A percentile compares a stretch with the other conserved stretches of the same genome.
phyloP scores from a whole-genome alignment of 2,329 filamentous ascomycete genomes.

The Sporothrix sp. region DNA sequence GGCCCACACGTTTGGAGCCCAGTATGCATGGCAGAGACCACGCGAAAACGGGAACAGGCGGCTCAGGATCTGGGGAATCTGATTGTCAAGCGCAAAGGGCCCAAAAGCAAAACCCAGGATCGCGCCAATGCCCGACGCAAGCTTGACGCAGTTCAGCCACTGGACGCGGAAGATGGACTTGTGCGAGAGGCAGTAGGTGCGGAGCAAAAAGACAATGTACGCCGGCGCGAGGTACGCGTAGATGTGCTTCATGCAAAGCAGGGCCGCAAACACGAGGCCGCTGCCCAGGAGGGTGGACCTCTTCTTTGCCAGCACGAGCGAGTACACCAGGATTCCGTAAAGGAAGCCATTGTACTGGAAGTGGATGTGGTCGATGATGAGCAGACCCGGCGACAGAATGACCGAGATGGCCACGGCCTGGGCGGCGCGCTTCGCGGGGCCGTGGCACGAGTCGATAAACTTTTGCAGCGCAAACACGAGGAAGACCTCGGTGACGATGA shows the following conservation, averaged over 20 bases:
- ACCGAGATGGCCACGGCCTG: slow-evolving; percentile 85
- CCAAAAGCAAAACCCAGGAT: slow-evolving; percentile 79
- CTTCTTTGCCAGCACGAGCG: slow-evolving; percentile 70
- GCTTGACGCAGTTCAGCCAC: slow-evolving; percentile 71
- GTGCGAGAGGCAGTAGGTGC: slow-evolving; percentile 75
- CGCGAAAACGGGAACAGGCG: slow-evolving; percentile 89
- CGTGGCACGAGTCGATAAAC: slow-evolving; percentile 63
- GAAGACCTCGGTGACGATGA: slow-evolving; percentile 75
- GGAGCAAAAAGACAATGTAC: slow-evolving; percentile 89
- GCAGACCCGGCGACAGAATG: slow-evolving; percentile 78
- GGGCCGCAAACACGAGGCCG: slow-evolving; percentile 70
- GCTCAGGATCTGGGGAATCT: slow-evolving; percentile 73
- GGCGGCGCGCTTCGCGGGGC: slow-evolving; percentile 57
- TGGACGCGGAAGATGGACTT: slow-evolving; percentile 66
- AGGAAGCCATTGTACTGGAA: slow-evolving; percentile 99
- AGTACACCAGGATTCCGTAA: slow-evolving; percentile 82
- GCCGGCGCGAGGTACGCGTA: slow-evolving; percentile 93
- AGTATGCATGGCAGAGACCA: slow-evolving; percentile 93
- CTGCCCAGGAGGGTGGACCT: slow-evolving; percentile 66
- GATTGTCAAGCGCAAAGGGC: slow-evolving; percentile 72
- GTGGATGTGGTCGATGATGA: slow-evolving; percentile 97
- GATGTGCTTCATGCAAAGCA: slow-evolving; percentile 95
- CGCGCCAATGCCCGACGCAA: slow-evolving; percentile 60
- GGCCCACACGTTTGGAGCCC: slow-evolving; percentile 96
- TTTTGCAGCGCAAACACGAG: slow-evolving; percentile 72